These are phyloP conservation scores for Abelmoschus esculentus DNA, from an alignment of 345 rosid genomes.

Conservation along the genomic window DNA sequence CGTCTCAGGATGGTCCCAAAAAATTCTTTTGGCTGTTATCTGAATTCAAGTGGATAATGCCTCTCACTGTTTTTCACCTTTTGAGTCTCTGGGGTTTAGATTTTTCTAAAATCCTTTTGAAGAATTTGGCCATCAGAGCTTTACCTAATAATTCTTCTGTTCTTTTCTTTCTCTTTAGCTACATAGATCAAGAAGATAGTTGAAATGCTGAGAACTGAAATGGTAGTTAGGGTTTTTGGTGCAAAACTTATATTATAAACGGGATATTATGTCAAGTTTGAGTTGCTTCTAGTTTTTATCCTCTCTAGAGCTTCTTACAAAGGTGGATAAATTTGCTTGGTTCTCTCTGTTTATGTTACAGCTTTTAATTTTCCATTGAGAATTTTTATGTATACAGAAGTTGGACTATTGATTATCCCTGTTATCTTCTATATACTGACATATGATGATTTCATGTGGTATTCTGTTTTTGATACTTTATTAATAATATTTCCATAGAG, in stretches of 20 bases:
- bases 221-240: neutral
- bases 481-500: slow-evolving; percentile 31
- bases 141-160: too few relatives aligned
- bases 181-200: neutral
- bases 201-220: neutral
- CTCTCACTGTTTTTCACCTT: neutral
- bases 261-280: neutral
- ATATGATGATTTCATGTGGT: neutral
- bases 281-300: neutral
- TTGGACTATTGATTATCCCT: neutral
- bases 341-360: neutral
- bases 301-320: neutral
- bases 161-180: too few relatives aligned
- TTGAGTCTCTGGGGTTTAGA: too few relatives aligned
- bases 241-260: neutral
- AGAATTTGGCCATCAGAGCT: too few relatives aligned
- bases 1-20: neutral
- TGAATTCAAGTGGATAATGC: neutral
- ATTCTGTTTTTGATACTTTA: slow-evolving; percentile 12
- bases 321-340: neutral
- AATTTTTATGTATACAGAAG: neutral
- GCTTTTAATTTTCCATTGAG: neutral
- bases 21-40: neutral
- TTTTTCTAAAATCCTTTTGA: too few relatives aligned
- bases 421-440: neutral